Base-by-base conservation (phyloP, 495 filamentous ascomycete genomes). In the Aspergillus olivimuriae region DNA sequence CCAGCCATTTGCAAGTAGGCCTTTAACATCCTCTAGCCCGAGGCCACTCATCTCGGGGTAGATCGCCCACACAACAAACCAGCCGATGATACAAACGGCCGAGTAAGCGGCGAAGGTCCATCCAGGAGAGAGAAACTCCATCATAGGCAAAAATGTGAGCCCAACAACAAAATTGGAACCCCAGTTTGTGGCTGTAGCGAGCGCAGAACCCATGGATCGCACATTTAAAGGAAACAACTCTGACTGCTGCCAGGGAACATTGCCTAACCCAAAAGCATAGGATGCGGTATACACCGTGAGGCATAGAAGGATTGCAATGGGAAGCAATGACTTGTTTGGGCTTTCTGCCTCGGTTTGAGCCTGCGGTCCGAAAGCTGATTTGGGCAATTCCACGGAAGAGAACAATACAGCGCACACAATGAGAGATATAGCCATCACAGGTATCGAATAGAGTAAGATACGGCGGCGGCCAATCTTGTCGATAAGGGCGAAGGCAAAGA, bases 141-240 rank as follows among this genome's bases (percentile, higher is more conserved):
- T 89, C 75, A 94, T 76, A 0, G 86, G 84, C 47, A 96, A 60
- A 50, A 96, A 96, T 0, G 86, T 89, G 34, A 90, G 68, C 1
- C 89, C 89, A 9, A 96, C 77, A n/a, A 94, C 58, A 50, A 90
- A 88, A 62, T 96, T 96, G 4, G 82, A 80, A 12, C 75, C 76
- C 90, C 90, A 96, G 50, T 95, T 95, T 4, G 86, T 91, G 2
- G 84, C 82, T 12, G 89, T 96, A 1, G 87, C 80, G n/a, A 94
- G 52, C 0, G 80, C 81, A 22, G 86, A 90, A 4, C 90, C 90
- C 2, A 94, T 56, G 0, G 83, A 84, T 21, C 90, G 85, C 6
- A 94, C 86, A 34, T 77, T 79, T 49, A 95, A 74, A 5, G 89
- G 81, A 55, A 96, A 95, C 12, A 96, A 77, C 67, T 96, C 90